These are phyloP conservation scores for Prunus dulcis DNA, from an alignment of 306 rosid genomes.

Conservation along the genomic window DNA sequence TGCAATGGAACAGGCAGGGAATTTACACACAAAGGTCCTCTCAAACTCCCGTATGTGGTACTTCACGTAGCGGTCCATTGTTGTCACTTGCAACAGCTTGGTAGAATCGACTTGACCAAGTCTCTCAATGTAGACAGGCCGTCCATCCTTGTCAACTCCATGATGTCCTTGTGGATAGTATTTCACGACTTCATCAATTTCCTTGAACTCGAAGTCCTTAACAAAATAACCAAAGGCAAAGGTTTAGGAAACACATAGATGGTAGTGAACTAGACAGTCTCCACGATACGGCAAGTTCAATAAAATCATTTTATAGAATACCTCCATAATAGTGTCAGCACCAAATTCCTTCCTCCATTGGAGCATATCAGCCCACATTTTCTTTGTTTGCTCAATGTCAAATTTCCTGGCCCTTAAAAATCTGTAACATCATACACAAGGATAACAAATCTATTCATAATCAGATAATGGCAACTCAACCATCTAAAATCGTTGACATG, in stretches of 20 bases:
- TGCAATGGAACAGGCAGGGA: conserved; percentile 84
- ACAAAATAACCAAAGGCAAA: conserved; percentile 8
- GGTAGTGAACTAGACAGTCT: too few relatives aligned
- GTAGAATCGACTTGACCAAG: conserved; percentile 79
- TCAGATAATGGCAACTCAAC: not conserved
- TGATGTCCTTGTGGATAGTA: conserved; percentile 98
- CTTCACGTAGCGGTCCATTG: conserved; percentile 79
- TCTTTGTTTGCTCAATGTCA: conserved; percentile 81
- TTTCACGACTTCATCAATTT: conserved; percentile 72
- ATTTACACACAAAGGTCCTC: conserved; percentile 67
- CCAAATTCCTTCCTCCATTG: conserved; percentile 89
- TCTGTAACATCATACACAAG: conserved; percentile 31
- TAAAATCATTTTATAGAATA: conserved; percentile 13
- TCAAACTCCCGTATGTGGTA: conserved; percentile 85
- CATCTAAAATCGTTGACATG: not conserved
- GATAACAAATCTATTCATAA: not conserved
- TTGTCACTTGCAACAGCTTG: conserved; percentile 85
- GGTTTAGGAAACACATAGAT: conserved; percentile 5
- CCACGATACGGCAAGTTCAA: not conserved
- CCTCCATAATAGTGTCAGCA: conserved; percentile 89
- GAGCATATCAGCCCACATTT: conserved; percentile 98
- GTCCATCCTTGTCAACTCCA: conserved; percentile 86
- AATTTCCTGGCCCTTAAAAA: conserved; percentile 88
- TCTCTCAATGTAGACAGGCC: conserved; percentile 86
- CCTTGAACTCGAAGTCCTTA: conserved; percentile 82